Percentiles rank a stretch among this genome's conserved stretches.
Evolutionary conservation across 495 filamentous ascomycete genomes (phyloP).

Genomic region (Podospora bellae-mahoneyi): DNA sequence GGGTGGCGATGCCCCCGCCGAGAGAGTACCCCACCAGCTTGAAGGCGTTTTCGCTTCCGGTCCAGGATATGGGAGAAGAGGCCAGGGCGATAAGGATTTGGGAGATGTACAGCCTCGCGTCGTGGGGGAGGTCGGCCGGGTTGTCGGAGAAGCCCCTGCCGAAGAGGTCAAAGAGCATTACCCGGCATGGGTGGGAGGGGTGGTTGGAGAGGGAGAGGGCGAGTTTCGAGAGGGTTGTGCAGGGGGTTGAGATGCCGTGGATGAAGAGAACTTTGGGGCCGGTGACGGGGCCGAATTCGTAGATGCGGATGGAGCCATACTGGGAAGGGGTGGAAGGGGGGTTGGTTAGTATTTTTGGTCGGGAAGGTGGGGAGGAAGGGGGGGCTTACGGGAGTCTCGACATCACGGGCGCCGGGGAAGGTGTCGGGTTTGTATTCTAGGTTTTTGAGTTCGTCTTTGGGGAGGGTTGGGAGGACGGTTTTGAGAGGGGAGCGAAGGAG

Average conservation of each 20-base stretch:
- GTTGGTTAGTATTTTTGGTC: neutral
- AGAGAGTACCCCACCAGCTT: constrained; percentile 79
- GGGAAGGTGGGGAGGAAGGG: constrained; percentile 4
- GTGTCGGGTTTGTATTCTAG: constrained; percentile 39
- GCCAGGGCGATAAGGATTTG: constrained; percentile 70
- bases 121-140: constrained; percentile 64
- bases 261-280: constrained; percentile 77
- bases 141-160: constrained; percentile 75
- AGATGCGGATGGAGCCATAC: constrained; percentile 77
- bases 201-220: constrained; percentile 64
- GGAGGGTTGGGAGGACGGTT: constrained; percentile 31
- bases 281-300: constrained; percentile 84
- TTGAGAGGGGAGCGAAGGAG: constrained; percentile 38
- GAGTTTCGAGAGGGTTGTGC: constrained; percentile 64
- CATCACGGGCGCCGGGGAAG: constrained; percentile 45
- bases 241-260: constrained; percentile 85
- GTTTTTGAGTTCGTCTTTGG: constrained; percentile 29
- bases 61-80: constrained; percentile 69
- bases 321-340: constrained; percentile 31
- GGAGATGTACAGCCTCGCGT: constrained; percentile 67
- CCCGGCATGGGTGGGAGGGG: constrained; percentile 61
- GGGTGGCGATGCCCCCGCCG: constrained; percentile 71
- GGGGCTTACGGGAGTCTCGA: constrained; percentile 38
- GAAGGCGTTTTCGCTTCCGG: constrained; percentile 54
- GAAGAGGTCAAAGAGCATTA: constrained; percentile 79